A percentile compares a stretch with the other conserved stretches of the same genome.
Evolutionary conservation across 305 asterid species (phyloP).

Genomic region (Solanum hybrid): DNA sequence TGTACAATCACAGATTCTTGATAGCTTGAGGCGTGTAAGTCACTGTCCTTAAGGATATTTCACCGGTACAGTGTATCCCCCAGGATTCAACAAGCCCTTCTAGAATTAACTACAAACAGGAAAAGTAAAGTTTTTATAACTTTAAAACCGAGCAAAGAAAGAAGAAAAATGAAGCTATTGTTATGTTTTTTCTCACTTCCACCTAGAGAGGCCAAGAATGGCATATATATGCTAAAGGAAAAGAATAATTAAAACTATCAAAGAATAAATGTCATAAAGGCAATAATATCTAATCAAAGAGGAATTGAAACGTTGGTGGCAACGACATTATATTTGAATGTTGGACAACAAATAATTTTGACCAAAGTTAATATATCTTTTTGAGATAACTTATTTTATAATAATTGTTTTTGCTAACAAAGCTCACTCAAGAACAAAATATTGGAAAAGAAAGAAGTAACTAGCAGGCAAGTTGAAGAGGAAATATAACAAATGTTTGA

Average conservation of each 20-base stretch:
- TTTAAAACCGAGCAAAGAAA: not conserved
- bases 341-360: not conserved
- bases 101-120: not conserved
- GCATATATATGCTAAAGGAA: no score
- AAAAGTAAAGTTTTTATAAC: not conserved
- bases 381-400: not conserved
- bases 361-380: not conserved
- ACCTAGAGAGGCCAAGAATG: no score
- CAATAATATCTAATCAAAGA: not conserved
- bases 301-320: not conserved
- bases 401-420: not conserved
- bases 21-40: not conserved
- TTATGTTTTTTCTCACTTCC: no score
- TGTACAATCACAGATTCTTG: not conserved
- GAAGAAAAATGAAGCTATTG: not conserved
- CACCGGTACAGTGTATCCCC: not conserved
- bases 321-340: not conserved
- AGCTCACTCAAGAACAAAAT: no score
- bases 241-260: no score
- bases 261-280: not conserved
- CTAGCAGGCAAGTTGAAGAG: no score
- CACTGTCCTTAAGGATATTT: not conserved
- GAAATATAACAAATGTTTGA: no score
- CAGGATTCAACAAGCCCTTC: not conserved
- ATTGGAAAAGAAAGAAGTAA: no score